Conservation (phyloP, 75 land plant genomes). For the Picea glauca region DNA sequence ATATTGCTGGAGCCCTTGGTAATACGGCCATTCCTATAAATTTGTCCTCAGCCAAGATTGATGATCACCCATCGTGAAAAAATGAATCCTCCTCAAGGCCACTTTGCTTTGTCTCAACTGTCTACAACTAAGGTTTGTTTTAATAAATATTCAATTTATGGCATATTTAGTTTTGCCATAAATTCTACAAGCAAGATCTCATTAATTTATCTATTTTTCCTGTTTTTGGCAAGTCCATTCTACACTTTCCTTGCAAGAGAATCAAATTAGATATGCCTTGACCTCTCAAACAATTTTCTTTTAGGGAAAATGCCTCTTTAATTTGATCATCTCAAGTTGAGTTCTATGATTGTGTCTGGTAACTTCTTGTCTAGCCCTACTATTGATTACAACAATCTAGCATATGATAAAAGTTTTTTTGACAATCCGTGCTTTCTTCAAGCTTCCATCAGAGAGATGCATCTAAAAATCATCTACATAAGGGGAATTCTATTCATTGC, state of each 20-base stretch:
- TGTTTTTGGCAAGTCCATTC: constrained; percentile 4
- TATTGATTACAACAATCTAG: no score
- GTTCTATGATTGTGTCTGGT: no score
- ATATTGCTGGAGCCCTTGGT: neutral
- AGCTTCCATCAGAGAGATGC: no score
- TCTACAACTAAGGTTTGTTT: neutral
- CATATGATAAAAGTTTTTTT: no score
- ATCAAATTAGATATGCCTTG: neutral
- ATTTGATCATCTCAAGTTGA: no score
- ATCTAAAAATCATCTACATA: no score
- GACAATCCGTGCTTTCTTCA: no score
- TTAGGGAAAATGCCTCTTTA: no score
- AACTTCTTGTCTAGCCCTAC: no score
- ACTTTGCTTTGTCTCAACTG: neutral
- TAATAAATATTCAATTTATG: neutral
- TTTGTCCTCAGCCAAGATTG: neutral
- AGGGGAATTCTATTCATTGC: no score
- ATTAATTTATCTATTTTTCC: neutral
- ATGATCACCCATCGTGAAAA: constrained; percentile 1
- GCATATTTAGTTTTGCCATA: neutral
- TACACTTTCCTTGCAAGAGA: neutral
- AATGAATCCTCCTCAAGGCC: neutral
- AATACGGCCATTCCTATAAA: neutral
- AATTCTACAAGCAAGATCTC: neutral
- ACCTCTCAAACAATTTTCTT: no score